Percentiles rank a stretch among this genome's conserved stretches.
These are phyloP conservation scores for Penicillium chermesinum DNA, from an alignment of 495 filamentous ascomycete genomes.

Conservation along the genomic window DNA sequence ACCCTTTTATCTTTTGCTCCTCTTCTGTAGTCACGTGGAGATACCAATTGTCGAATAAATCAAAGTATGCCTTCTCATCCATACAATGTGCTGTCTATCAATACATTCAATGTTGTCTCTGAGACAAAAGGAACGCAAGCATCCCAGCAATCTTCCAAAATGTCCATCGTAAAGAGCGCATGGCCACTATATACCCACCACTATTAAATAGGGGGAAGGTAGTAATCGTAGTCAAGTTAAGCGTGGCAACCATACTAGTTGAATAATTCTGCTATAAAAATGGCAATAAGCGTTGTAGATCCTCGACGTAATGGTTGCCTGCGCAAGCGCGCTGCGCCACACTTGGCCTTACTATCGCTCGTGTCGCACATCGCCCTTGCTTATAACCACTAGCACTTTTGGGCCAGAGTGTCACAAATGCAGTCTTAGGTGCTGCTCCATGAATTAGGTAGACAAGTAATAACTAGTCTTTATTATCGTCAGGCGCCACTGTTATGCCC, in stretches of 20 bases:
- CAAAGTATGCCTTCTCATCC: neutral
- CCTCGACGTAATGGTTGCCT: slow-evolving; percentile 13
- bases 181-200: no score
- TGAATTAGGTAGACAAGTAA: neutral
- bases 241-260: neutral
- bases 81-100: neutral
- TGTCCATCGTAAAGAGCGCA: neutral
- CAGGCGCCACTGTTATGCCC: slow-evolving; percentile 6
- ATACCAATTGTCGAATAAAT: slow-evolving; percentile 32
- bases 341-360: slow-evolving; percentile 8
- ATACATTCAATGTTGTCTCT: neutral
- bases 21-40: slow-evolving; percentile 25
- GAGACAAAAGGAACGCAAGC: neutral
- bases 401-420: slow-evolving; percentile 6
- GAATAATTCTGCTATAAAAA: neutral
- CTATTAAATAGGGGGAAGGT: no score
- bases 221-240: no score
- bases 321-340: slow-evolving; percentile 22
- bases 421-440: neutral
- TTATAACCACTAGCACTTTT: slow-evolving; percentile 5
- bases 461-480: neutral
- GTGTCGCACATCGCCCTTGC: slow-evolving; percentile 14
- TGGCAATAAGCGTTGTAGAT: slow-evolving; percentile 4
- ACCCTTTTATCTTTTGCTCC: slow-evolving; percentile 9
- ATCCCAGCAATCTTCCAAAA: neutral